Evolutionary conservation across 2,329 filamentous ascomycete genomes (phyloP).

Genomic region (Fusarium algeriense): DNA sequence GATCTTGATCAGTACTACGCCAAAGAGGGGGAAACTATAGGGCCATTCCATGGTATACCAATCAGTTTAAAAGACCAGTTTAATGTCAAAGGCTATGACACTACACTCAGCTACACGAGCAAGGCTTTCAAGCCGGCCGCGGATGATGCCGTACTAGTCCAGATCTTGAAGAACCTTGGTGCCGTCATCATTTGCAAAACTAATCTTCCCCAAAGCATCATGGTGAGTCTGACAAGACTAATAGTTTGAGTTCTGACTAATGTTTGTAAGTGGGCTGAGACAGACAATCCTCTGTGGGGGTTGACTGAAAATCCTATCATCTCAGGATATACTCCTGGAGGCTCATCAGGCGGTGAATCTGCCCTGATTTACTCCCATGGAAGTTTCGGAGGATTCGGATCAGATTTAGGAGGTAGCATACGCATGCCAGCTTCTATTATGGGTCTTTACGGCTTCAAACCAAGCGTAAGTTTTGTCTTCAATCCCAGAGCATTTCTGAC

Average conservation of each 20-base stretch:
- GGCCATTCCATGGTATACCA: conserved; percentile 42
- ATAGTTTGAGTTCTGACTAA: rapidly evolving
- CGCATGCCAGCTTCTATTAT: conserved; percentile 46
- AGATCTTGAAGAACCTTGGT: conserved; percentile 62
- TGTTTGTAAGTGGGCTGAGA: conserved; percentile 34
- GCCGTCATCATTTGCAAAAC: conserved; percentile 61
- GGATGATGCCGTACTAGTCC: conserved; percentile 62
- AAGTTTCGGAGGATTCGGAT: conserved; percentile 43
- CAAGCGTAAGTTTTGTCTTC: conserved; percentile 37
- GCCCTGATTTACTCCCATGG: conserved; percentile 34
- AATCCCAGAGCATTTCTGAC: background rate
- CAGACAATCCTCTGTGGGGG: conserved; percentile 49
- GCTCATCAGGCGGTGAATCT: conserved; percentile 45
- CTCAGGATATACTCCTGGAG: conserved; percentile 43
- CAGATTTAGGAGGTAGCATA: conserved; percentile 47
- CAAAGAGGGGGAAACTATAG: background rate
- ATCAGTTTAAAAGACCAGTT: conserved; percentile 68
- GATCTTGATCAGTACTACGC: conserved; percentile 21
- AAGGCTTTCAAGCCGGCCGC: conserved; percentile 61
- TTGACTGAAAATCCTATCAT: conserved; percentile 42
- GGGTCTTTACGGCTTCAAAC: conserved; percentile 44
- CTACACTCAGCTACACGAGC: conserved; percentile 69
- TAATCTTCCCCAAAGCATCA: conserved; percentile 34
- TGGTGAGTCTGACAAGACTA: background rate
- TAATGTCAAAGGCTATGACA: conserved; percentile 68